A percentile compares a stretch with the other conserved stretches of the same genome.
Conservation (phyloP, 2,329 filamentous ascomycete genomes). For the Aspergillus carbonarius region DNA sequence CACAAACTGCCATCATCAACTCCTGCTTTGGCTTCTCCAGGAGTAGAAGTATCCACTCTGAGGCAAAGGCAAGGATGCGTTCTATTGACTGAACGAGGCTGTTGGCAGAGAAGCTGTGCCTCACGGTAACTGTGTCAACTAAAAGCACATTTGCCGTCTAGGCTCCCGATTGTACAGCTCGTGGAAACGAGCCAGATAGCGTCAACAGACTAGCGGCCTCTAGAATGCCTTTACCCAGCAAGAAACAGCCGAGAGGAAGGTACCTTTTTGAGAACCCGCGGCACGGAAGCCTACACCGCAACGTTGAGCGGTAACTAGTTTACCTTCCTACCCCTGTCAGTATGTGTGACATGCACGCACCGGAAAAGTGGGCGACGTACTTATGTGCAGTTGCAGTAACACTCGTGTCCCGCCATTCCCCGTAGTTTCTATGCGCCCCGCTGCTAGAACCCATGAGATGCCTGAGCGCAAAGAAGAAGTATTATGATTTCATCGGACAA, state of each 20-base stretch:
- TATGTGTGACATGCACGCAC: conserved; percentile 5
- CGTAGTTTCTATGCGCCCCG: neutral
- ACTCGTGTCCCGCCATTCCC: conserved; percentile 1
- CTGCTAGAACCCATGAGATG: neutral
- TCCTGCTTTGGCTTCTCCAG: neutral
- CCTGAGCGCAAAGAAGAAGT: neutral
- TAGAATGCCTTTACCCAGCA: neutral
- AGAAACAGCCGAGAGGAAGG: neutral
- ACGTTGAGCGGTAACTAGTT: neutral
- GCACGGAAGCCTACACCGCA: conserved; percentile 11
- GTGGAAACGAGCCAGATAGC: neutral
- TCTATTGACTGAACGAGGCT: neutral
- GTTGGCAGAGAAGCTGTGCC: neutral
- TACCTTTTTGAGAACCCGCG: neutral
- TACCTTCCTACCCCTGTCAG: conserved; percentile 6
- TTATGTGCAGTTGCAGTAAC: neutral
- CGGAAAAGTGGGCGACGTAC: neutral
- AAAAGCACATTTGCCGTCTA: neutral
- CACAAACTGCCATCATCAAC: neutral
- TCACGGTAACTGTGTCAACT: neutral
- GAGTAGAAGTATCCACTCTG: neutral
- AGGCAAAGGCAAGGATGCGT: neutral
- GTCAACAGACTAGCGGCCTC: neutral
- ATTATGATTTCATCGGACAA: neutral
- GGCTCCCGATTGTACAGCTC: neutral